Conservation (phyloP, 1,139 yeast species). For the Scheffersomyces stambukii region DNA sequence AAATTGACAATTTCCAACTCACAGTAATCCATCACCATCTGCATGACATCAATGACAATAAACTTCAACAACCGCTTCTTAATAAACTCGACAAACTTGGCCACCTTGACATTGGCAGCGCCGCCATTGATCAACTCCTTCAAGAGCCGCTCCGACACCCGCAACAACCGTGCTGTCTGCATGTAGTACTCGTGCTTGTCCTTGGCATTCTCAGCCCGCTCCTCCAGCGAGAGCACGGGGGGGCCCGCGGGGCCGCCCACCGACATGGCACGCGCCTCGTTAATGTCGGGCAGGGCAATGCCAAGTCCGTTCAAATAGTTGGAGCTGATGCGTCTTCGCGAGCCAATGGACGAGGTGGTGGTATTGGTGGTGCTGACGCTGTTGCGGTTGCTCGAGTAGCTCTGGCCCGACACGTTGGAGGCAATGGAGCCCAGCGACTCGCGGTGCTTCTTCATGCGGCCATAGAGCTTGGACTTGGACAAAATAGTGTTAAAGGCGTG, state of each 20-base stretch:
- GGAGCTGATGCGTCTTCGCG: conserved; percentile 24
- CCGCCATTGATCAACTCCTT: conserved; percentile 9
- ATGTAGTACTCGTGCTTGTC: conserved; percentile 36
- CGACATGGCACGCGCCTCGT: not conserved
- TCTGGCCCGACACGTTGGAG: conserved; percentile 19
- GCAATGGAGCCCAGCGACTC: conserved; percentile 32
- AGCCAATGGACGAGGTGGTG: conserved; percentile 13
- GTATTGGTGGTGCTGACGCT: conserved; percentile 22
- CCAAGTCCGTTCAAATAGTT: conserved; percentile 12
- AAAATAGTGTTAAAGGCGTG: conserved; percentile 27
- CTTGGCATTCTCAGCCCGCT: conserved; percentile 30
- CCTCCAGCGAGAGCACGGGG: too few species aligned
- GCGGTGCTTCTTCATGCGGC: conserved; percentile 34
- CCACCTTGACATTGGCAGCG: conserved; percentile 14
- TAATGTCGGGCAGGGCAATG: conserved; percentile 10
- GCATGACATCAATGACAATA: conserved; percentile 35
- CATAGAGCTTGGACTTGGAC: conserved; percentile 35
- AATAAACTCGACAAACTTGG: conserved; percentile 34
- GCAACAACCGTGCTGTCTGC: conserved; percentile 20
- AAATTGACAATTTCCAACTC: too few species aligned
- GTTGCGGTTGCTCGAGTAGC: conserved; percentile 18
- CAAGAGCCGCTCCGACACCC: conserved; percentile 15
- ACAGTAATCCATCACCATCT: conserved; percentile 35
- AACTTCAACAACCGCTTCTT: conserved; percentile 34
- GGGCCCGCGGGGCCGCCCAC: conserved; percentile 1